phyloP scores from a whole-genome alignment of 805 yeast genomes.

The Starmerella apicola region DNA sequence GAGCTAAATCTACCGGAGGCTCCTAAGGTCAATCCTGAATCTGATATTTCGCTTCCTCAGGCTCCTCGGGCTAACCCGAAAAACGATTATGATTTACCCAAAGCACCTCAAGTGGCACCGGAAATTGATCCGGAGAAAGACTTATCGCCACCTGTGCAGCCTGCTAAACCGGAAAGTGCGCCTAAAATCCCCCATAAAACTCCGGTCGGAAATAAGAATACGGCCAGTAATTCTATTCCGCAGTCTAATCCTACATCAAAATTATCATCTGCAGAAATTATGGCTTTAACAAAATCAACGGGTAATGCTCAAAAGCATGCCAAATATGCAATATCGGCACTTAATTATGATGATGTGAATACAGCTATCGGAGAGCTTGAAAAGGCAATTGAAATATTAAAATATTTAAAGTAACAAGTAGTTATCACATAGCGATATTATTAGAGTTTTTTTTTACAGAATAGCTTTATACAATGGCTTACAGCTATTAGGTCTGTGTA shows the following conservation, averaged over 20 bases:
- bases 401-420: background rate
- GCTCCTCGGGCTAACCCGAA: constrained; percentile 14
- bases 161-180: background rate
- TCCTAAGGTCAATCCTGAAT: constrained; percentile 3
- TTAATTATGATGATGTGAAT: constrained; percentile 53
- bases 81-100: constrained; percentile 5
- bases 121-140: constrained; percentile 1
- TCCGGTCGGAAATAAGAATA: background rate
- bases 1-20: constrained; percentile 10
- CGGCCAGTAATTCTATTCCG: background rate
- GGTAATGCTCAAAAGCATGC: constrained; percentile 48
- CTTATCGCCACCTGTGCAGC: background rate
- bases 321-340: constrained; percentile 59
- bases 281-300: constrained; percentile 30
- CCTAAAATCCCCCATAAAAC: constrained; percentile 3
- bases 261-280: constrained; percentile 21
- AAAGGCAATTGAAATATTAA: constrained; percentile 34
- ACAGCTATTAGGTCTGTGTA: no score
- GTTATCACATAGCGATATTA: no score
- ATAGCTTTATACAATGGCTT: no score
- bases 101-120: constrained; percentile 8
- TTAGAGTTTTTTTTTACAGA: no score
- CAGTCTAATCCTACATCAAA: constrained; percentile 18
- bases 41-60: constrained; percentile 15
- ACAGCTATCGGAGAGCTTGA: constrained; percentile 50